Base-by-base conservation (phyloP, 1,284 basidiomycete species). In the Gymnopus androsaceus region DNA sequence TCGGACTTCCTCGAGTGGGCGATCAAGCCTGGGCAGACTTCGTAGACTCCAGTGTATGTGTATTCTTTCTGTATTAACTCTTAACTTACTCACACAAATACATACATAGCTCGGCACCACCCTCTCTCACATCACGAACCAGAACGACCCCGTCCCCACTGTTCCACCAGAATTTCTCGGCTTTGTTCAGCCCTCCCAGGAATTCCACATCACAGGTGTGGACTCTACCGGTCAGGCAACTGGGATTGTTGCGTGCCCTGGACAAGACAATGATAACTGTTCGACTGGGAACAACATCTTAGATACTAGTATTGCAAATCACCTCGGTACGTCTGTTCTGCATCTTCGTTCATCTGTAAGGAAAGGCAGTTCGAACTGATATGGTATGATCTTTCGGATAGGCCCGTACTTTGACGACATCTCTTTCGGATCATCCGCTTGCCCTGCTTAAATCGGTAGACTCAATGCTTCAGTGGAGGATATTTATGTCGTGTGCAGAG, bases 1-100 rank as follows among this genome's bases (percentile, higher is more conserved):
- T 79, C 57, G 78, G 76, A 4, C 67, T 75, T 14, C 78, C 78
- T 3, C 68, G 79, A 14, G 68, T 67, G 12, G 77, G 78, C 0
- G 77, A 81, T 65, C 62, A 74, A 59, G 72, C 62, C 9, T 80
- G 72, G 66, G 78, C 79, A 1, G 64, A 79, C 59, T 72, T 78
- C 57, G 67, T 80, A 40, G 76, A 78, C 61, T 46, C 59, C n/a
- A 63, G 57, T 15, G 69, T 72, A 38, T 37, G 64, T 61, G 7
- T 30, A 31, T 47, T 47, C 23, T 4, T 30, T 36, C 30, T 14
- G 12, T n/a, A 23, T 27, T 28, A 12, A 36, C 23, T n/a, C 17
- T 30, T 27, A 11, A 15, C 23, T 36, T 8, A 44, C 7, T 21
- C 5, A 27, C n/a, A 12, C 15, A 25, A 6, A 28, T 28, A 19